A percentile compares a stretch with the other conserved stretches of the same genome.
Conservation (phyloP, 2,329 filamentous ascomycete species). For the Hymenotorrendiella dingleyae region DNA sequence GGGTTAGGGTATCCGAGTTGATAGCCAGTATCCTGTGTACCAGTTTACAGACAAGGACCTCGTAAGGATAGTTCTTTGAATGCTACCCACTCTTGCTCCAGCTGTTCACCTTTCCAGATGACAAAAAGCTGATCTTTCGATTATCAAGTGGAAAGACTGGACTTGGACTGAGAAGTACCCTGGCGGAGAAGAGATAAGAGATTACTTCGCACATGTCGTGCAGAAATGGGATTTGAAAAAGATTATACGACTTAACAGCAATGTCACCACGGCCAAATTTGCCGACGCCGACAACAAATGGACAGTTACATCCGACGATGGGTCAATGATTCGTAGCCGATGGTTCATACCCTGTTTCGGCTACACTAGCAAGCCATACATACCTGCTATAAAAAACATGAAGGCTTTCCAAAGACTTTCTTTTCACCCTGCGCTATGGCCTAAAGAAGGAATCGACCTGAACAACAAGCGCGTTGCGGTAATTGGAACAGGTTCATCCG, state of each 20-base stretch:
- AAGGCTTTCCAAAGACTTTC: conserved; percentile 23
- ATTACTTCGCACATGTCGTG: conserved; percentile 43
- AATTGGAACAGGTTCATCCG: conserved; percentile 40
- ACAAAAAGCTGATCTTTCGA: no score
- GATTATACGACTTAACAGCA: conserved; percentile 35
- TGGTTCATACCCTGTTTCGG: conserved; percentile 25
- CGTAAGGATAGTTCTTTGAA: no score
- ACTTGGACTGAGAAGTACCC: conserved; percentile 39
- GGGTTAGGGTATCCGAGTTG: conserved; percentile 43
- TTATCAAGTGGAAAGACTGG: conserved; percentile 41
- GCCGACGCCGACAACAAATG: conserved; percentile 33
- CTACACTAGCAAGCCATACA: conserved; percentile 22
- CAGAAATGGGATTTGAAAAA: conserved; percentile 38
- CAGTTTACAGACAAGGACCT: conserved; percentile 31
- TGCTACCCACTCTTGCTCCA: no score
- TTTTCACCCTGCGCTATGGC: conserved; percentile 21
- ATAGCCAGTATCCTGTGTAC: conserved; percentile 38
- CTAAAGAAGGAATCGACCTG: conserved; percentile 38
- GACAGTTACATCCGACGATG: conserved; percentile 36
- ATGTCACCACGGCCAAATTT: conserved; percentile 36
- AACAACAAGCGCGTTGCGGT: conserved; percentile 47
- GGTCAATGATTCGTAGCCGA: conserved; percentile 19
- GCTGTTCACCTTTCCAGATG: no score
- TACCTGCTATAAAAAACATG: conserved; percentile 21
- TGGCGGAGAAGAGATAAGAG: conserved; percentile 34